Percentiles rank a stretch among this genome's conserved stretches.
Conservation (phyloP, 805 yeast species). For the Candida sakaeoensis region DNA sequence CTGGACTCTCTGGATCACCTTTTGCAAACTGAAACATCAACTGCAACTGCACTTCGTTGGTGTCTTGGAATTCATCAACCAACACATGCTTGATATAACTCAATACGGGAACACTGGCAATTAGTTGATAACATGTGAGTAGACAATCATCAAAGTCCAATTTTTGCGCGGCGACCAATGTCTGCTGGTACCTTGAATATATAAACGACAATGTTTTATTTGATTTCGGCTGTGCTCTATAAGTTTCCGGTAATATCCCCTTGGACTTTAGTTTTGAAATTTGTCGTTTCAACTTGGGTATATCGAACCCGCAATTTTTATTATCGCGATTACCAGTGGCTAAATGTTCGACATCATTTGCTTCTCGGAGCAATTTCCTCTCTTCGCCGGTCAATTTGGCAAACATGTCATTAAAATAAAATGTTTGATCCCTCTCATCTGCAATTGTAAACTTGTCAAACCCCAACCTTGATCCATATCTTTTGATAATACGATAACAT, state of each 20-base stretch:
- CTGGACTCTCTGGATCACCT: slow-evolving; percentile 28
- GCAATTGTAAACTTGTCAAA: slow-evolving; percentile 49
- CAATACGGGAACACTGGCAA: slow-evolving; percentile 45
- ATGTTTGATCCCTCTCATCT: slow-evolving; percentile 58
- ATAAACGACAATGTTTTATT: slow-evolving; percentile 24
- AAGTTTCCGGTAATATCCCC: slow-evolving; percentile 45
- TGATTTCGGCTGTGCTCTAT: slow-evolving; percentile 13
- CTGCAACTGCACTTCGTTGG: slow-evolving; percentile 71
- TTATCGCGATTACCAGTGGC: slow-evolving; percentile 7
- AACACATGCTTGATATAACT: slow-evolving; percentile 62
- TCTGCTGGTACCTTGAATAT: slow-evolving; percentile 52
- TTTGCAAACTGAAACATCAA: slow-evolving; percentile 50
- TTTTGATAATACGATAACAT: slow-evolving; percentile 57
- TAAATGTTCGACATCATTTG: slow-evolving; percentile 2
- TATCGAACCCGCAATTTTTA: slow-evolving; percentile 35
- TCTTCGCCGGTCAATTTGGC: slow-evolving; percentile 15
- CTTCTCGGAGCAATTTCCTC: slow-evolving; percentile 6
- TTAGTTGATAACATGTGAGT: slow-evolving; percentile 47
- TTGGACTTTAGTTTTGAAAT: slow-evolving; percentile 57
- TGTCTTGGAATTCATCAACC: slow-evolving; percentile 95
- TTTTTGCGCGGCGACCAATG: slow-evolving; percentile 38
- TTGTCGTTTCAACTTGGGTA: slow-evolving; percentile 36
- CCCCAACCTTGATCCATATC: slow-evolving; percentile 51
- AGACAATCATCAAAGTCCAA: slow-evolving; percentile 86
- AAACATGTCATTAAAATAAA: slow-evolving; percentile 42